Base-by-base conservation (phyloP, 2,329 filamentous ascomycete genomes). In the Setomelanomma holmii region DNA sequence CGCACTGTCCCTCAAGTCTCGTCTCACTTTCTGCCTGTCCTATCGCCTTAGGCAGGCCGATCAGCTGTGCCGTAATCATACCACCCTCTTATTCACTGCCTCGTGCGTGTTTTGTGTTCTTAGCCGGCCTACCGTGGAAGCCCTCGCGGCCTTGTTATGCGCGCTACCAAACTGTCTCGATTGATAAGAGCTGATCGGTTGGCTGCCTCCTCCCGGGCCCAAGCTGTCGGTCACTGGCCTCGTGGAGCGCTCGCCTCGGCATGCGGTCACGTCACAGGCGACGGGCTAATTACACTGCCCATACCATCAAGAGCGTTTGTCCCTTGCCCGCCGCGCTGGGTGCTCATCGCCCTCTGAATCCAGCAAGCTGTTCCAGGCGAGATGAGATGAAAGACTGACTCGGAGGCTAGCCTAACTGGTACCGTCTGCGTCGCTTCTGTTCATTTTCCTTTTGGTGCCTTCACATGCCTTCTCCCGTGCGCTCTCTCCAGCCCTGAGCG, bases 211-310 rank as follows among this genome's bases (percentile, higher is more conserved):
- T 62, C 60, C 66, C 67, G 60, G 61, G 38, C 63, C 70, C 70
- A 63, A 44, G 19, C 65, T 63, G 66, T 68, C 70, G 70, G 70
- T 56, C n/a, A n/a, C n/a, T n/a, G n/a, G n/a, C n/a, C n/a, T n/a
- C 58, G 53, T 55, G 43, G 45, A 44, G 49, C 47, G 38, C 35
- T 49, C 45, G 38, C 38, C 43, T 42, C 44, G 30, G 47, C 19
- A 41, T 49, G 45, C 23, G 35, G 51, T 61, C 55, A 63, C 59
- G 55, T 66, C 59, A 63, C 53, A 49, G n/a, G 55, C 42, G 23
- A 45, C 27, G 45, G 49, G 53, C 50, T 58, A 53, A 61, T 63
- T 46, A 47, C 57, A 47, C 49, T 54, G 48, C 55, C n/a, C n/a
- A n/a, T n/a, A n/a, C n/a, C n/a, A n/a, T n/a, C 50, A 47, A 48